Conservation (phyloP, 108 stramenopile genomes). For the Pseudonitzschia pungens region DNA sequence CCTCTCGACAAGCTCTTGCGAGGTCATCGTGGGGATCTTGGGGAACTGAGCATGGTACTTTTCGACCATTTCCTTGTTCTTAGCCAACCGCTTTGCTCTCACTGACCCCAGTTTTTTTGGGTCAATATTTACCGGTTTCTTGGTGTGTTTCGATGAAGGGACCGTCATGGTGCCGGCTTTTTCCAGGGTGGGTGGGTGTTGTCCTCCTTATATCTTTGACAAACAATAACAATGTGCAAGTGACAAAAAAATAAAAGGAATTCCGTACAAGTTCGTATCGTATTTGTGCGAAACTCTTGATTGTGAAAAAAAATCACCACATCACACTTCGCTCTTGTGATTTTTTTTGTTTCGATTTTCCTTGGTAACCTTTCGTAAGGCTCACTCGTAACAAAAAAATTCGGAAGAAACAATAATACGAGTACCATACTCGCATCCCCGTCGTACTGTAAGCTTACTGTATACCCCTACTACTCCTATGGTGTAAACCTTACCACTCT, state of each 20-base stretch:
- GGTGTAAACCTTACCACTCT: too few relatives aligned
- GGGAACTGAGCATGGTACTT: slow-evolving; percentile 20
- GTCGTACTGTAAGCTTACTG: too few relatives aligned
- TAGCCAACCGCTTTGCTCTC: background rate
- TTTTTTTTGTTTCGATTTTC: too few relatives aligned
- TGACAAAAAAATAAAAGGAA: too few relatives aligned
- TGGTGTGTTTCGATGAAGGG: background rate
- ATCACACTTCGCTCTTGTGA: too few relatives aligned
- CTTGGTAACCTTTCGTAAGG: too few relatives aligned
- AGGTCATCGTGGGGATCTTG: slow-evolving; percentile 19
- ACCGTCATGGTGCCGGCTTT: background rate
- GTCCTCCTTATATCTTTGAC: too few relatives aligned
- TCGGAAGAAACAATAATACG: background rate
- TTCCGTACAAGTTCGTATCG: too few relatives aligned
- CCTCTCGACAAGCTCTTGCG: background rate
- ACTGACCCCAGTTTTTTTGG: background rate
- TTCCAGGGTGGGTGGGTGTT: background rate
- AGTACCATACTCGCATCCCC: too few relatives aligned
- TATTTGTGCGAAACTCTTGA: too few relatives aligned
- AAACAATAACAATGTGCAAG: too few relatives aligned
- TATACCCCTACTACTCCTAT: background rate
- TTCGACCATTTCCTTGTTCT: background rate
- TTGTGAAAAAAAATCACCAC: too few relatives aligned
- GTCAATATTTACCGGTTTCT: background rate
- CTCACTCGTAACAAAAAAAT: background rate